Conservation (phyloP, 2,329 filamentous ascomycete species). For the Penicillium sp. region DNA sequence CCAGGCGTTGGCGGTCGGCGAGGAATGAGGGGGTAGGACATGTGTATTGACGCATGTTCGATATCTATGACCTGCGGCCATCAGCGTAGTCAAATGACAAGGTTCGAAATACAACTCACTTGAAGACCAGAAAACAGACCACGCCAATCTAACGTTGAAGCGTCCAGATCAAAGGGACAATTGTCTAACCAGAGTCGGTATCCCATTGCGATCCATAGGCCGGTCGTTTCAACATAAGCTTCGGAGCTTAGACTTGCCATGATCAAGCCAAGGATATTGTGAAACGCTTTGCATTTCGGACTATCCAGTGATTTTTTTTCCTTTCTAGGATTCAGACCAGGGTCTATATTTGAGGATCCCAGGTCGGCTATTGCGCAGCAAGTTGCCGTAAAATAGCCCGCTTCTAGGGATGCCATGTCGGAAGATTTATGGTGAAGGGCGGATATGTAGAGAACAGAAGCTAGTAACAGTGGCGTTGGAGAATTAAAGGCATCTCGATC, state of each 20-base stretch:
- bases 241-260: conserved; percentile 34
- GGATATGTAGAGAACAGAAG: conserved; percentile 31
- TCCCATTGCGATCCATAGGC: conserved; percentile 31
- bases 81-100: background rate
- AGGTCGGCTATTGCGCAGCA: conserved; percentile 28
- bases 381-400: conserved; percentile 26
- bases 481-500: conserved; percentile 25
- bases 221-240: conserved; percentile 27
- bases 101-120: conserved; percentile 6
- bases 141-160: conserved; percentile 21
- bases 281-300: conserved; percentile 18
- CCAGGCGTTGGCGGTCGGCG: conserved; percentile 22
- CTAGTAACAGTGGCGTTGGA: conserved; percentile 28
- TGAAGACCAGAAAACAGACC: conserved; percentile 29
- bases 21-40: conserved; percentile 30
- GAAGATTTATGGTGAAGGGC: conserved; percentile 24
- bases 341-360: conserved; percentile 13
- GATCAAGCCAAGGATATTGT: conserved; percentile 30
- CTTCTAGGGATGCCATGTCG: conserved; percentile 19
- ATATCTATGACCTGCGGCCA: conserved; percentile 27
- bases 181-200: conserved; percentile 31
- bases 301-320: background rate
- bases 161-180: conserved; percentile 17
- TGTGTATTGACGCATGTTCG: conserved; percentile 33
- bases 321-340: background rate